Percentiles rank a stretch among this genome's conserved stretches.
Conservation (phyloP, 202 grass and related monocot species). For the Cymbopogon flexuosus region DNA sequence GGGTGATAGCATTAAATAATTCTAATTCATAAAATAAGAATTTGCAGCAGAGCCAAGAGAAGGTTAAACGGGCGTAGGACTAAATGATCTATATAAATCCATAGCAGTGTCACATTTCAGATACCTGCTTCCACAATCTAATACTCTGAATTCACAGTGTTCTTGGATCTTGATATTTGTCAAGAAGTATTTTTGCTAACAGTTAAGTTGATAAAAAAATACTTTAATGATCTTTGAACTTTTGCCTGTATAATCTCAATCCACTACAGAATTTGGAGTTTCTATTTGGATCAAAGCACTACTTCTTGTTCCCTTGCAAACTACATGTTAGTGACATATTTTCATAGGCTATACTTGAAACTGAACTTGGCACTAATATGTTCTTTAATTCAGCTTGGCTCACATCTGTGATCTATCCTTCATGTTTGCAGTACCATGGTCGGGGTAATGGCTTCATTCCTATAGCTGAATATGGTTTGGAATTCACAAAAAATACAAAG, state of each 20-base stretch:
- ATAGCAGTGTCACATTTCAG: neutral
- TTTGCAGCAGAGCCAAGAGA: neutral
- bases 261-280: neutral
- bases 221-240: neutral
- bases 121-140: slow-evolving; percentile 10
- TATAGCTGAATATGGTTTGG: slow-evolving; percentile 81
- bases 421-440: slow-evolving; percentile 57
- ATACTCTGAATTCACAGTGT: neutral
- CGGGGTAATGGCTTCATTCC: slow-evolving; percentile 80
- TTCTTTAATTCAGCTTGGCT: neutral
- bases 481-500: slow-evolving; percentile 62
- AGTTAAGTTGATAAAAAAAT: neutral
- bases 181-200: neutral
- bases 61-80: neutral
- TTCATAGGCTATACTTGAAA: neutral
- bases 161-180: slow-evolving; percentile 21
- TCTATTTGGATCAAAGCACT: neutral
- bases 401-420: neutral
- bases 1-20: slow-evolving; percentile 4
- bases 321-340: neutral
- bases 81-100: neutral
- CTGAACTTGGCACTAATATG: neutral
- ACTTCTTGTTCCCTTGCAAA: neutral
- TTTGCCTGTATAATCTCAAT: neutral
- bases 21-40: neutral